These are phyloP conservation scores for Talaromyces sp. DNA, from an alignment of 2,329 filamentous ascomycete genomes.

Conservation along the genomic window DNA sequence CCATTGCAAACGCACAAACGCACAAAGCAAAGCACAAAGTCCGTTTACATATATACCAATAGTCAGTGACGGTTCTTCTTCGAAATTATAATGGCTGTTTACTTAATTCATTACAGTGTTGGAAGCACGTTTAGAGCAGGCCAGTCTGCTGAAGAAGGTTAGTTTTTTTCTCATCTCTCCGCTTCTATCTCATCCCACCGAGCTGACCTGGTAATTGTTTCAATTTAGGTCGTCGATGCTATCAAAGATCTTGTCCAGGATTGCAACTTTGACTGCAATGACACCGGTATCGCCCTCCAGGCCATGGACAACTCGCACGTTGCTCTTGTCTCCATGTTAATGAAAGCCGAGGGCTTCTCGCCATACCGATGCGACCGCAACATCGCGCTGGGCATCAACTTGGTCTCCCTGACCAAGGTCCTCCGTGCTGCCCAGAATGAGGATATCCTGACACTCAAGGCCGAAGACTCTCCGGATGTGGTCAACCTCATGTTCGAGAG, in stretches of 20 bases:
- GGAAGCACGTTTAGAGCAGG: conserved; percentile 96
- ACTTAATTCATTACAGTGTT: conserved; percentile 56
- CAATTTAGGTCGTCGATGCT: conserved; percentile 79
- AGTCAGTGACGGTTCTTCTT: background rate
- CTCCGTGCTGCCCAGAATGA: conserved; percentile 90
- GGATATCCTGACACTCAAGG: conserved; percentile 93
- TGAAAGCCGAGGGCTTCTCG: conserved; percentile 90
- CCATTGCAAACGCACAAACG: background rate
- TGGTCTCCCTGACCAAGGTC: conserved; percentile 94
- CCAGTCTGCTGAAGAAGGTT: conserved; percentile 91
- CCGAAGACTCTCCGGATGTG: conserved; percentile 91
- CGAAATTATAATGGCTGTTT: background rate
- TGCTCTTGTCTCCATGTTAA: conserved; percentile 96
- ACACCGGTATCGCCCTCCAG: conserved; percentile 94
- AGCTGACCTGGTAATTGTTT: conserved; percentile 9
- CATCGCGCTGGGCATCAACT: conserved; percentile 95
- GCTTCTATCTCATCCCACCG: background rate
- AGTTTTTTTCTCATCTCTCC: conserved; percentile 15
- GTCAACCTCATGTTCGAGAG: conserved; percentile 96
- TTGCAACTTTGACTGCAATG: conserved; percentile 99
- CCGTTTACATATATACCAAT: background rate
- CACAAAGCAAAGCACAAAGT: background rate
- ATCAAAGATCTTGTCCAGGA: conserved; percentile 99
- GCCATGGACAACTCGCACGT: conserved; percentile 99
- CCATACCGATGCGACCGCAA: conserved; percentile 98